Evolutionary conservation across 148 eudicot genomes (phyloP), one percentile per base, ranked within the genome.

Genomic region (Cornus florida): DNA sequence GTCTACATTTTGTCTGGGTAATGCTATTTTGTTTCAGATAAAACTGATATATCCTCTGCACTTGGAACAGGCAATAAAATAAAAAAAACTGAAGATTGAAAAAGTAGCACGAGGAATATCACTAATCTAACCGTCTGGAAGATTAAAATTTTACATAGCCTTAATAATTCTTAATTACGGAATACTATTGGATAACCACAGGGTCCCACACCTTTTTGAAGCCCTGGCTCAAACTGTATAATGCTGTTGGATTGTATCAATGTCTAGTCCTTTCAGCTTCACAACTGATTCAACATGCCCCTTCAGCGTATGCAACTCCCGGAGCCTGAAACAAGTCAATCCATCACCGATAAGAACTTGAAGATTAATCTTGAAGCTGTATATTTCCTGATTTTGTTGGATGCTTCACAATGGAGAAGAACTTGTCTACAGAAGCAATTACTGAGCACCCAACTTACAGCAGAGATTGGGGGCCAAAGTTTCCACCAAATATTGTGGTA

Each of bases 181-280:
- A 53, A 53, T 53, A 11, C 7, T 53, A 11, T 53, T 12, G 59
- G 7, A 11, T 53, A 53, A 53, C 19, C 14, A 53, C 59, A 14
- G 59, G 59, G 16, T 53, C 59, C 19, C 59, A 0, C 59, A 53
- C 59, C 14, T 53, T 17, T 65, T 65, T 65, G 8, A 65, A 65
- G 33, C 14, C 67, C 23, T 6, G n/a, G 67, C 67, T 65, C 69
- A 65, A 65, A 65, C 69, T 65, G 69, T 65, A 23, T 65, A 65
- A 65, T 65, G 69, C 28, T 65, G 69, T 24, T 65, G 69, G 69
- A n/a, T 65, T 23, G 31, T 65, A 22, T 65, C 69, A 65, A 65
- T 65, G 69, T 65, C 69, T 65, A 65, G 28, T 20, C 69, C 69
- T 23, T 65, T 65, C 32, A 65, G 69, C 69, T 65, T 65, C 69